A percentile compares a stretch with the other conserved stretches of the same genome.
These are phyloP conservation scores for Chytridiales sp. DNA, from an alignment of 371 early-diverging fungal genomes.

Conservation along the genomic window DNA sequence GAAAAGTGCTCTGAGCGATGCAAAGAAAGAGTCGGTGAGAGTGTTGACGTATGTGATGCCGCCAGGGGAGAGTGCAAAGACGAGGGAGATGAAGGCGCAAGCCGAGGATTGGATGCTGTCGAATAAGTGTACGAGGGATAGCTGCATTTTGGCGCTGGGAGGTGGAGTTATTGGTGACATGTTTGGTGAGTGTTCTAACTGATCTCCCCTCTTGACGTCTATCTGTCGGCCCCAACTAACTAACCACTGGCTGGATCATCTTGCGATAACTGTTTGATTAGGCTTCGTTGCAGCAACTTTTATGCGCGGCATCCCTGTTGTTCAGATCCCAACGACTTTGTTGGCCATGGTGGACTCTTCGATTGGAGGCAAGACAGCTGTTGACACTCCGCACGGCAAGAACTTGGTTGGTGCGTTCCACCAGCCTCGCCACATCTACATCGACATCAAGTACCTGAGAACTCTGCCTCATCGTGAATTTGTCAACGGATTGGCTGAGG, in stretches of 20 bases:
- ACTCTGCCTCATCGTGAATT: constrained; percentile 93
- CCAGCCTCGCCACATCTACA: constrained; percentile 92
- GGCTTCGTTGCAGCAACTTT: constrained; percentile 95
- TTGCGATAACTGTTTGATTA: constrained; percentile 11
- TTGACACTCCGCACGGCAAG: constrained; percentile 94
- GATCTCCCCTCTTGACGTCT: neutral
- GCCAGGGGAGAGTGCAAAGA: constrained; percentile 90
- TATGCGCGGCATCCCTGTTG: constrained; percentile 93
- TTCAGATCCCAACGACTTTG: constrained; percentile 94
- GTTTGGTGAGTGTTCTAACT: constrained; percentile 50
- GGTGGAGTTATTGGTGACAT: constrained; percentile 98
- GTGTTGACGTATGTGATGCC: constrained; percentile 79
- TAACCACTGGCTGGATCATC: neutral
- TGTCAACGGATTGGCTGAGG: constrained; percentile 96
- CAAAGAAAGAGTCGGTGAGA: too few species aligned
- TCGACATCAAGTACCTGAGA: constrained; percentile 81
- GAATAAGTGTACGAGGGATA: constrained; percentile 88
- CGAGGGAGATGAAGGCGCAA: constrained; percentile 78
- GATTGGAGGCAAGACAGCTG: constrained; percentile 96
- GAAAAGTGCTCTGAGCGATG: constrained; percentile 26
- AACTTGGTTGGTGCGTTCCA: constrained; percentile 96
- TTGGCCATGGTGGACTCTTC: constrained; percentile 98
- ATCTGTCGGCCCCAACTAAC: neutral
- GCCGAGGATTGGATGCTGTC: constrained; percentile 92
- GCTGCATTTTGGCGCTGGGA: constrained; percentile 90